These are phyloP conservation scores for Scutellaria baicalensis DNA, from an alignment of 257 asterid genomes.

Conservation along the genomic window DNA sequence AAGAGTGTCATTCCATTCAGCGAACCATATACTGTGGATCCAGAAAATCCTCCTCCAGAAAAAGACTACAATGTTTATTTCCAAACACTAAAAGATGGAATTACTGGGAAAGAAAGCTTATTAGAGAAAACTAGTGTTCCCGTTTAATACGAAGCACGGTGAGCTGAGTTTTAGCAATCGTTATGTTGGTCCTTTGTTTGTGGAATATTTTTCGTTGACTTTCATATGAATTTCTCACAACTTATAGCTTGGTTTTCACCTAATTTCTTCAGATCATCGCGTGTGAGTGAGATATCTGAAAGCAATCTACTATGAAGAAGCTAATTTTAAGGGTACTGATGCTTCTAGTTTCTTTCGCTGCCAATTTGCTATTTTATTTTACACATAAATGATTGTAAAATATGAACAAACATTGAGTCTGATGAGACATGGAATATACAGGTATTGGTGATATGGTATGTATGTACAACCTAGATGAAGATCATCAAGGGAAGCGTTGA, in stretches of 20 bases:
- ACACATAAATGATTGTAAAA: not conserved
- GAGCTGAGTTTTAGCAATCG: not conserved
- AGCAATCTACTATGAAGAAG: not conserved
- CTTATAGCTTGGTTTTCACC: not conserved
- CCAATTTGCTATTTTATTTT: not conserved
- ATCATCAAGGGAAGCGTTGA: not conserved
- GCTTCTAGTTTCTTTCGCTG: not conserved
- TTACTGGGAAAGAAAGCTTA: slow-evolving; percentile 91
- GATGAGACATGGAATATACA: not conserved
- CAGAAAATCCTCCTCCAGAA: slow-evolving; percentile 86
- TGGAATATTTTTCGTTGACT: not conserved
- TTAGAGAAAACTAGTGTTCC: slow-evolving; percentile 62
- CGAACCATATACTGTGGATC: slow-evolving; percentile 89
- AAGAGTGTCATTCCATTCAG: slow-evolving; percentile 90
- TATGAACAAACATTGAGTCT: not conserved
- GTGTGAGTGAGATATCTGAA: not conserved
- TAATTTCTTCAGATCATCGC: not conserved
- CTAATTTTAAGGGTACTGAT: not conserved
- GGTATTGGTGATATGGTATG: not conserved
- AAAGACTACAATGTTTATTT: slow-evolving; percentile 77
- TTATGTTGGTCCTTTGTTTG: not conserved
- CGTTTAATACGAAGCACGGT: slow-evolving; percentile 30
- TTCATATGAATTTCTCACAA: not conserved
- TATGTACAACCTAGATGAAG: not conserved
- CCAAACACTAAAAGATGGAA: slow-evolving; percentile 66